These are phyloP conservation scores for Antonospora locustae DNA, from an alignment of 371 early-diverging fungal species.

Conservation along the genomic window DNA sequence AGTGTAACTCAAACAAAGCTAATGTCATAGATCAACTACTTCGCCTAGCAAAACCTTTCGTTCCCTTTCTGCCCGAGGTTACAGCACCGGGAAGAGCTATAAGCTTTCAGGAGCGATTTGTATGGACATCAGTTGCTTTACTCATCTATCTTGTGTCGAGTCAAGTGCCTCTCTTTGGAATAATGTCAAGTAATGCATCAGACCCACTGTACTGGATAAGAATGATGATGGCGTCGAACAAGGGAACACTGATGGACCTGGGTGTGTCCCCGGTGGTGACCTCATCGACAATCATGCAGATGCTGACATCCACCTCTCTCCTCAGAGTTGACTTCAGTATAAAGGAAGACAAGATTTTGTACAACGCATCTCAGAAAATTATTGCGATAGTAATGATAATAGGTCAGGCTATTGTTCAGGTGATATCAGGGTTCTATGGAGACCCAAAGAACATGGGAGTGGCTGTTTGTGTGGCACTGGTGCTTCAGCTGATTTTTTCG, in stretches of 20 bases:
- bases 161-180: constrained; percentile 97
- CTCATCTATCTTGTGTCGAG: constrained; percentile 93
- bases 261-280: constrained; percentile 97
- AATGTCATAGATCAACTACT: constrained; percentile 68
- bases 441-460: constrained; percentile 77
- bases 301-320: constrained; percentile 79
- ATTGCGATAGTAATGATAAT: constrained; percentile 68
- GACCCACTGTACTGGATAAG: constrained; percentile 94
- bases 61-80: constrained; percentile 89
- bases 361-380: constrained; percentile 83
- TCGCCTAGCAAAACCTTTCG: constrained; percentile 86
- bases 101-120: constrained; percentile 85
- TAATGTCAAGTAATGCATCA: constrained; percentile 72
- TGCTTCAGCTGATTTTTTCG: constrained; percentile 85
- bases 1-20: constrained; percentile 28
- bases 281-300: constrained; percentile 96
- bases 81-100: constrained; percentile 82
- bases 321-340: constrained; percentile 89
- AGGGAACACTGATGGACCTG: constrained; percentile 98
- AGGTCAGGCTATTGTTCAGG: constrained; percentile 87
- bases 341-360: constrained; percentile 90
- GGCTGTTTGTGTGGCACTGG: constrained; percentile 72
- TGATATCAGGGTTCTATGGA: constrained; percentile 92
- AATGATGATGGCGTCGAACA: constrained; percentile 91
- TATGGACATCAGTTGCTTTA: constrained; percentile 93